These are phyloP conservation scores for Miscanthus lutarioriparius DNA, from an alignment of 176 grass and related monocot genomes.

Conservation along the genomic window DNA sequence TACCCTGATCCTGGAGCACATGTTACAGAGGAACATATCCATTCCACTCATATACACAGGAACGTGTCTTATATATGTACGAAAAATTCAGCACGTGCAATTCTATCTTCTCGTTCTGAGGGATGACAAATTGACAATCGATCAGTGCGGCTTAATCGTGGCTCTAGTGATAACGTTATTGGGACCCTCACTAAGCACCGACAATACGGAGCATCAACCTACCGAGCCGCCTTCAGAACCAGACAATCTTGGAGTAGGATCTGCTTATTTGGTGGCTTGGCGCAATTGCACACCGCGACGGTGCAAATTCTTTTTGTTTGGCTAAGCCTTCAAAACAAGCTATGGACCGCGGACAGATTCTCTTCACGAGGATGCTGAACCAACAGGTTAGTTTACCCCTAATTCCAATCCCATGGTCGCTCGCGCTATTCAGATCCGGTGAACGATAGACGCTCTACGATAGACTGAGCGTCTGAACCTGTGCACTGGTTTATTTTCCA, in stretches of 20 bases:
- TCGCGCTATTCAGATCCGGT: no score
- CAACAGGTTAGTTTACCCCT: no score
- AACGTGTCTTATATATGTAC: background rate
- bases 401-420: no score
- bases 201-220: background rate
- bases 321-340: background rate
- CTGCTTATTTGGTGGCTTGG: background rate
- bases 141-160: background rate
- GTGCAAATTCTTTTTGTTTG: background rate
- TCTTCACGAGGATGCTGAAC: no score
- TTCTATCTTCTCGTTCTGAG: background rate
- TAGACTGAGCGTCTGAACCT: no score
- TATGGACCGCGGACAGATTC: background rate
- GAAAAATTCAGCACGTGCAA: background rate
- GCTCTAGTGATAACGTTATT: background rate
- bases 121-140: background rate
- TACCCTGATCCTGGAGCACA: background rate
- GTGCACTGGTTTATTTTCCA: no score
- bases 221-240: background rate
- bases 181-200: background rate
- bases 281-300: background rate
- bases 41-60: background rate
- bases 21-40: background rate
- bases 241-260: background rate
- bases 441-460: no score